phyloP scores from a whole-genome alignment of 202 grass and related monocot genomes.

The Dendrocalamus latiflorus region DNA sequence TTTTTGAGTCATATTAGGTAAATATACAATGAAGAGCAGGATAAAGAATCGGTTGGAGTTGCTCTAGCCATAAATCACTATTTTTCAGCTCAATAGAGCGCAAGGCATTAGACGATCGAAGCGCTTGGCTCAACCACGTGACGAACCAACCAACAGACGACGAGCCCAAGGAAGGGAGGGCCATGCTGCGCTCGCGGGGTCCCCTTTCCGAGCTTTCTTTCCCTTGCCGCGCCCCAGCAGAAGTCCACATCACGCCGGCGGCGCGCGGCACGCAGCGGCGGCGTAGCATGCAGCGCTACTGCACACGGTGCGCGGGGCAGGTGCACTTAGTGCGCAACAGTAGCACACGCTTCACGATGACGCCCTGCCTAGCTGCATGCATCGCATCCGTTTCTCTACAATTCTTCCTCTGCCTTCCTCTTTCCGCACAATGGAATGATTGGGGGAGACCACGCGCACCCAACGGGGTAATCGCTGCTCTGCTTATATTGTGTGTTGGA shows the following conservation, averaged over 20 bases:
- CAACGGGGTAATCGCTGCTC: too few relatives aligned
- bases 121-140: neutral
- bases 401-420: neutral
- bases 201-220: neutral
- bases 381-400: neutral
- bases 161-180: neutral
- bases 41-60: too few relatives aligned
- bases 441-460: too few relatives aligned
- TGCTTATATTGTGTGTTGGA: too few relatives aligned
- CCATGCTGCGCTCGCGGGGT: too few relatives aligned
- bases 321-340: constrained; percentile 26
- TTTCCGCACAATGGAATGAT: too few relatives aligned
- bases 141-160: neutral
- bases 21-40: too few relatives aligned
- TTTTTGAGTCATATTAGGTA: too few relatives aligned
- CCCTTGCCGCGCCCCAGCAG: neutral
- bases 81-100: too few relatives aligned
- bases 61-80: neutral
- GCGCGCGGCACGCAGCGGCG: too few relatives aligned
- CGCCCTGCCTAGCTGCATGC: neutral
- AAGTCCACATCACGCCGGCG: neutral
- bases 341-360: neutral
- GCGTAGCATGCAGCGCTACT: neutral
- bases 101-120: neutral
- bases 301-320: neutral